Percentiles rank a stretch among this genome's conserved stretches.
Conservation (phyloP, 352 stramenopile genomes). For the Thalassiosira oceanica region DNA sequence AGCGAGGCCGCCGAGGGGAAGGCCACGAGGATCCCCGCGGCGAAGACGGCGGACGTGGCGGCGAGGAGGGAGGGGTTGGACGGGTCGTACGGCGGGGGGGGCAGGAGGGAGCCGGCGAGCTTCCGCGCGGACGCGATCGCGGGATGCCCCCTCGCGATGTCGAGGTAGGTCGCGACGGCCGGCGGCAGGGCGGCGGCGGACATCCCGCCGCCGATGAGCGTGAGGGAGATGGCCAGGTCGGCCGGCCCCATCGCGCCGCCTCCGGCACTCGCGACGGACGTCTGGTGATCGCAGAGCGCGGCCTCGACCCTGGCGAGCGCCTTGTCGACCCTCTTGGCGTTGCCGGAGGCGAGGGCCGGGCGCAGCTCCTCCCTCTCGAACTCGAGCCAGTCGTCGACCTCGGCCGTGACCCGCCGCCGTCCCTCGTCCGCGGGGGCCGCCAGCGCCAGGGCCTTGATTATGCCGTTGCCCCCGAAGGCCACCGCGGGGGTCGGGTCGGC, state of each 20-base stretch:
- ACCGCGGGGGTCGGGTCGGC: conserved; percentile 8
- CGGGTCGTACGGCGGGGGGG: conserved; percentile 19
- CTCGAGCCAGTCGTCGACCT: conserved; percentile 76
- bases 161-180: conserved; percentile 50
- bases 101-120: conserved; percentile 16
- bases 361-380: conserved; percentile 60
- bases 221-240: conserved; percentile 66
- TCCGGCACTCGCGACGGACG: conserved; percentile 7
- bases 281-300: conserved; percentile 25
- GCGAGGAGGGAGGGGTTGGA: conserved; percentile 41
- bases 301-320: conserved; percentile 21
- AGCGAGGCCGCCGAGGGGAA: conserved; percentile 31
- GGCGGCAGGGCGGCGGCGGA: conserved; percentile 7
- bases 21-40: conserved; percentile 16
- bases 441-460: conserved; percentile 63
- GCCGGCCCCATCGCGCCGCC: conserved; percentile 12
- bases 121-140: conserved; percentile 28
- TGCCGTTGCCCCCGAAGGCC: conserved; percentile 64
- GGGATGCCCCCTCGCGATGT: conserved; percentile 41
- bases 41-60: conserved; percentile 39
- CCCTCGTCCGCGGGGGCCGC: conserved; percentile 7
- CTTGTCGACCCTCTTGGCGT: conserved; percentile 11
- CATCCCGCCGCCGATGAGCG: no score
- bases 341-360: conserved; percentile 10
- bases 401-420: conserved; percentile 1